phyloP scores from a whole-genome alignment of 805 yeast species.

The Saturnispora saitoi region DNA sequence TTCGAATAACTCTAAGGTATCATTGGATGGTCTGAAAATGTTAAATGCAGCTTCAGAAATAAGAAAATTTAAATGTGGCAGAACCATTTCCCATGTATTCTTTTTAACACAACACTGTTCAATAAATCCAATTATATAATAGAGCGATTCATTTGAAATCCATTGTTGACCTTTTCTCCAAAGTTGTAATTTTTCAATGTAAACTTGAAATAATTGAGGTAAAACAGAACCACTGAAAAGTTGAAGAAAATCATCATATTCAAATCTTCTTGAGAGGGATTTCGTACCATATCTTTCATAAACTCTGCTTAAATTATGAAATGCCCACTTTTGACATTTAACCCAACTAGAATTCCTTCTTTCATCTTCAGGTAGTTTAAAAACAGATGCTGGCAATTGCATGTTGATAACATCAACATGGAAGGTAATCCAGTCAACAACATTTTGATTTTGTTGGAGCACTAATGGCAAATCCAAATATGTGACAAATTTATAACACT shows the following conservation, averaged over 20 bases:
- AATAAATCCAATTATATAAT: conserved; percentile 54
- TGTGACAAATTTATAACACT: conserved; percentile 74
- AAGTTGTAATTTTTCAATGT: conserved; percentile 55
- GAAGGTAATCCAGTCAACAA: conserved; percentile 66
- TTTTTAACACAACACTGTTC: conserved; percentile 53
- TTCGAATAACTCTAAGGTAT: conserved; percentile 68
- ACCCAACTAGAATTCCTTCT: conserved; percentile 51
- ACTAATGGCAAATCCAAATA: conserved; percentile 69
- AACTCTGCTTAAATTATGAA: conserved; percentile 64
- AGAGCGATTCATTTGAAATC: conserved; percentile 60
- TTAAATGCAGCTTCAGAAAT: conserved; percentile 75
- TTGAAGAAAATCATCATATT: conserved; percentile 52
- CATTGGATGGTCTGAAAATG: conserved; percentile 62
- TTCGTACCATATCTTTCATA: conserved; percentile 63
- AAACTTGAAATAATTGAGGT: conserved; percentile 63
- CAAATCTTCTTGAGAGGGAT: conserved; percentile 36
- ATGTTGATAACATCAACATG: conserved; percentile 60
- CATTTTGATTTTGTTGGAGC: conserved; percentile 43
- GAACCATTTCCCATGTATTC: conserved; percentile 58
- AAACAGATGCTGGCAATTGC: conserved; percentile 45
- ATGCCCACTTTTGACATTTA: conserved; percentile 84
- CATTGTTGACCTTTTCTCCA: conserved; percentile 66
- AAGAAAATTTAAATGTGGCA: conserved; percentile 59
- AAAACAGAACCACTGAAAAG: conserved; percentile 50
- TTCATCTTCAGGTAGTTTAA: conserved; percentile 44